Evolutionary conservation across 73 alveolate genomes (phyloP).

Genomic region (Urostyla sp.): DNA sequence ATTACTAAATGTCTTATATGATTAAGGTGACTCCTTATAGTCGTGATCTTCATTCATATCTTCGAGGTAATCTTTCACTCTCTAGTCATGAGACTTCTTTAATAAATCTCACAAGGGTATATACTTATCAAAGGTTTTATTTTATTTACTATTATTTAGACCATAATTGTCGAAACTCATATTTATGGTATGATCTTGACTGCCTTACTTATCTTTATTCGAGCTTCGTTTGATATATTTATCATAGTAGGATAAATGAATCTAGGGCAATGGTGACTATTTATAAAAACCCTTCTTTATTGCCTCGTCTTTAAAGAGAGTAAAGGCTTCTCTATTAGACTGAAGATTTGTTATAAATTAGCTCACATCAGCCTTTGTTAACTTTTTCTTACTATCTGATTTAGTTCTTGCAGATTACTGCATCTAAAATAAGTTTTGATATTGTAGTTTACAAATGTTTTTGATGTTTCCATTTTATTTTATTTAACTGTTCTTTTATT

Average conservation of each 20-base stretch:
- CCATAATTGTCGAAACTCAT: background rate
- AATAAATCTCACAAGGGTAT: constrained; percentile 36
- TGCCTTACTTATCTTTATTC: too few species aligned
- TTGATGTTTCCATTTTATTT: too few species aligned
- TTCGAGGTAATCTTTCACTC: constrained; percentile 27
- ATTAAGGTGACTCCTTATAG: too few species aligned
- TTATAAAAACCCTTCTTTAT: constrained; percentile 27
- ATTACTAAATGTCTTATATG: too few species aligned
- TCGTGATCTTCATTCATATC: constrained; percentile 4
- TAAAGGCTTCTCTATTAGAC: constrained; percentile 35
- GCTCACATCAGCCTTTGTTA: too few species aligned
- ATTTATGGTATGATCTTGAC: too few species aligned
- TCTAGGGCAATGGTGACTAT: constrained; percentile 27
- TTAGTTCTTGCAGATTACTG: too few species aligned
- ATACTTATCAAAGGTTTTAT: constrained; percentile 4
- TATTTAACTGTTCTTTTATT: too few species aligned
- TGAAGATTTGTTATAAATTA: too few species aligned
- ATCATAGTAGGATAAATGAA: constrained; percentile 22
- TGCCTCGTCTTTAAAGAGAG: constrained; percentile 29
- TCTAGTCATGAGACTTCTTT: constrained; percentile 21
- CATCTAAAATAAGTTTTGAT: too few species aligned
- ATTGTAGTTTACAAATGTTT: too few species aligned
- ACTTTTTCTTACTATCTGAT: too few species aligned
- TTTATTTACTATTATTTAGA: background rate
- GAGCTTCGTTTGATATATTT: constrained; percentile 40